phyloP scores from a whole-genome alignment of 1,139 yeast genomes.

The Candida labiduridarum region DNA sequence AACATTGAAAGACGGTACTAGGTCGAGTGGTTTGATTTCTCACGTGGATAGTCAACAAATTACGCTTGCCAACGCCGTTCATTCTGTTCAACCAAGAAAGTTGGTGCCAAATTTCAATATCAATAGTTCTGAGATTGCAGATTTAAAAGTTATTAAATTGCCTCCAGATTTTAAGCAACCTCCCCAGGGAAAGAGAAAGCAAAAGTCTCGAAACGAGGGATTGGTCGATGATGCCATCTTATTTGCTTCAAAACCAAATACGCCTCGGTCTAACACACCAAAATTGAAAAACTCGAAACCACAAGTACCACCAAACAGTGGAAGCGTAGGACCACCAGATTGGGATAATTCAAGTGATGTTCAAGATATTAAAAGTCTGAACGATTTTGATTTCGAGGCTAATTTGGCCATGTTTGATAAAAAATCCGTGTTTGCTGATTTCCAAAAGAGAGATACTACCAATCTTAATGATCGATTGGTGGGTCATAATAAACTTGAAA shows the following conservation, averaged over 20 bases:
- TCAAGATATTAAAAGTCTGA: slow-evolving; percentile 48
- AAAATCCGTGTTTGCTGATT: slow-evolving; percentile 73
- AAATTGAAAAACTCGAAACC: slow-evolving; percentile 11
- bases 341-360: slow-evolving; percentile 55
- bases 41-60: slow-evolving; percentile 45
- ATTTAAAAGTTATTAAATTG: slow-evolving; percentile 51
- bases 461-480: slow-evolving; percentile 69
- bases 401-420: slow-evolving; percentile 85
- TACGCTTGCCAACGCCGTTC: slow-evolving; percentile 36
- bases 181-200: slow-evolving; percentile 18
- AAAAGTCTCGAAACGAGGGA: slow-evolving; percentile 14
- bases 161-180: slow-evolving; percentile 38
- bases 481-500: slow-evolving; percentile 63
- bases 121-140: slow-evolving; percentile 40
- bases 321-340: slow-evolving; percentile 22
- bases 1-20: slow-evolving; percentile 47
- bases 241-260: slow-evolving; percentile 20
- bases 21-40: slow-evolving; percentile 48
- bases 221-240: slow-evolving; percentile 31
- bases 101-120: slow-evolving; percentile 27
- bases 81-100: slow-evolving; percentile 21
- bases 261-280: slow-evolving; percentile 20
- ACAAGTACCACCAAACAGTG: neutral
- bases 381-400: slow-evolving; percentile 86
- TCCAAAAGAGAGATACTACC: slow-evolving; percentile 63